These are phyloP conservation scores for Hyaloscypha bicolor DNA, from an alignment of 495 filamentous ascomycete species.

Conservation along the genomic window DNA sequence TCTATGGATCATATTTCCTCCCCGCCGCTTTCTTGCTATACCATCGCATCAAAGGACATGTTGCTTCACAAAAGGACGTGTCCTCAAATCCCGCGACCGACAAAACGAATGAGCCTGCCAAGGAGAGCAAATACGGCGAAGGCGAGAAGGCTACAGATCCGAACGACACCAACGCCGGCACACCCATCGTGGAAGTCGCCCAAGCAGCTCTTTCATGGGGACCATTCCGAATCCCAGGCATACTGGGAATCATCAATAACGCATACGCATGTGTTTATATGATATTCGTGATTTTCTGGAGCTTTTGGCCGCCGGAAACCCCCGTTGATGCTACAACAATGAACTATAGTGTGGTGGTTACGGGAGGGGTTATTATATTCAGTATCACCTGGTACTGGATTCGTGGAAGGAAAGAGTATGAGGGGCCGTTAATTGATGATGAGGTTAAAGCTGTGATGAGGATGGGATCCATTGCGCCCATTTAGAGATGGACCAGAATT, in stretches of 20 bases:
- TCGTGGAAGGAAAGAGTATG: slow-evolving; percentile 41
- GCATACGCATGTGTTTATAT: slow-evolving; percentile 49
- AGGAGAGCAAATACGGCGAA: neutral
- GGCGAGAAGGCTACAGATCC: neutral
- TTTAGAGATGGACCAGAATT: neutral
- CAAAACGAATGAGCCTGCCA: neutral
- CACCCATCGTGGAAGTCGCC: slow-evolving; percentile 5
- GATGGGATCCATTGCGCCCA: neutral
- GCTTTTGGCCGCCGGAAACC: slow-evolving; percentile 38
- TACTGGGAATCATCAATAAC: slow-evolving; percentile 48
- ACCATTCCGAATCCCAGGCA: slow-evolving; percentile 48
- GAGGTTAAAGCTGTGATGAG: slow-evolving; percentile 14
- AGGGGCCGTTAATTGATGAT: slow-evolving; percentile 37
- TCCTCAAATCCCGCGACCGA: neutral
- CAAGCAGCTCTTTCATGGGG: slow-evolving; percentile 47
- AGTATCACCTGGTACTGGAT: slow-evolving; percentile 45
- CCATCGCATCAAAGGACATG: slow-evolving; percentile 27
- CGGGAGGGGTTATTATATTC: slow-evolving; percentile 44
- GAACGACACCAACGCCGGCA: neutral
- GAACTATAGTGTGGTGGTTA: slow-evolving; percentile 54
- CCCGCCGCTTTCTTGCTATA: slow-evolving; percentile 41
- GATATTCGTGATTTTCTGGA: slow-evolving; percentile 30
- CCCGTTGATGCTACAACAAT: slow-evolving; percentile 47
- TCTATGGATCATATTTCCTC: slow-evolving; percentile 47
- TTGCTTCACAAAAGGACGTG: neutral